Conservation (phyloP, 1,139 yeast species). For the Casaregolazyma lundiana region DNA sequence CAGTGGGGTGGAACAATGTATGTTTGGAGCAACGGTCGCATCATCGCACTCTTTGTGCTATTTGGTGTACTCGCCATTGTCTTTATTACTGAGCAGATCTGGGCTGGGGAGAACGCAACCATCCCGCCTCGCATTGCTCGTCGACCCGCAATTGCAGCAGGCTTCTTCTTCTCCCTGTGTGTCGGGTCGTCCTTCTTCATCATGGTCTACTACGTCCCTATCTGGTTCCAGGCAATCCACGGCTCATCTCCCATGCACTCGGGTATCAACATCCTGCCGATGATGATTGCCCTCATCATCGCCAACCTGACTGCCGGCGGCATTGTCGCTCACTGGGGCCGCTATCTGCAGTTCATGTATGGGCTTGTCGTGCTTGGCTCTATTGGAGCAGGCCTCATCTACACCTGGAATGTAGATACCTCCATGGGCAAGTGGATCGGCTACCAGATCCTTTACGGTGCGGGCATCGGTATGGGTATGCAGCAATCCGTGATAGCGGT, state of each 20-base stretch:
- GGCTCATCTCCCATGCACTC: conserved; percentile 49
- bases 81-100: conserved; percentile 49
- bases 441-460: conserved; percentile 47
- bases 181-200: conserved; percentile 43
- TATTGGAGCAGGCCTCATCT: conserved; percentile 43
- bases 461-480: neutral
- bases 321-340: conserved; percentile 41
- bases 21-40: conserved; percentile 52
- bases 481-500: neutral
- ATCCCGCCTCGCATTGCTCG: conserved; percentile 41
- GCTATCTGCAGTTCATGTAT: conserved; percentile 16
- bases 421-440: conserved; percentile 44
- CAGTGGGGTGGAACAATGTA: conserved; percentile 46
- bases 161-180: conserved; percentile 38
- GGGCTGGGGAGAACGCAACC: conserved; percentile 42
- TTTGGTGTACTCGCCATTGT: conserved; percentile 43
- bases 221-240: conserved; percentile 50
- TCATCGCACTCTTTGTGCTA: conserved; percentile 47
- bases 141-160: conserved; percentile 35
- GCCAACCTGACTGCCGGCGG: conserved; percentile 44
- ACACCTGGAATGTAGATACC: conserved; percentile 40
- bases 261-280: conserved; percentile 52
- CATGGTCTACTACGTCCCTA: conserved; percentile 42
- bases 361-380: neutral
- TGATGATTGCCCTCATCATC: conserved; percentile 47